Evolutionary conservation across 371 early-diverging fungal genomes (phyloP).

Genomic region (Zopfochytrium polystomum): DNA sequence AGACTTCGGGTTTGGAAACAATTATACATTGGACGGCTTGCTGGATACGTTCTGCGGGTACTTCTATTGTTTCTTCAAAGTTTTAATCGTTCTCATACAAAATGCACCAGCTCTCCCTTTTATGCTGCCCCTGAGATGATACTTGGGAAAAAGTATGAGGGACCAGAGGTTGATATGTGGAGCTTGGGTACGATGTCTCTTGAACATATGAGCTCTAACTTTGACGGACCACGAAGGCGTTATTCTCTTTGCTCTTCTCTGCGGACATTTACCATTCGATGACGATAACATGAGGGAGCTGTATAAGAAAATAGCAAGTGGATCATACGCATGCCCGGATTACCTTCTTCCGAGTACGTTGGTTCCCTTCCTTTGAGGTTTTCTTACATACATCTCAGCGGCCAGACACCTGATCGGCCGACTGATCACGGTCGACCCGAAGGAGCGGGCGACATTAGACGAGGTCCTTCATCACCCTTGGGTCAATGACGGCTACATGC

Average conservation of each 20-base stretch:
- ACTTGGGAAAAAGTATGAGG: constrained; percentile 61
- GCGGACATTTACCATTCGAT: constrained; percentile 85
- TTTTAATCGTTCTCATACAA: background rate
- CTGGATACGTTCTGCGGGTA: constrained; percentile 72
- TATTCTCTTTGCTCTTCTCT: constrained; percentile 79
- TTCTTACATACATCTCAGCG: too few relatives aligned
- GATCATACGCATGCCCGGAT: constrained; percentile 48
- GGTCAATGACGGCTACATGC: constrained; percentile 51
- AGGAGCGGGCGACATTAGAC: constrained; percentile 48
- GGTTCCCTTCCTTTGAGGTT: too few relatives aligned
- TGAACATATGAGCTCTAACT: constrained; percentile 50
- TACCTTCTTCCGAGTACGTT: constrained; percentile 48
- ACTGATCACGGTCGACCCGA: constrained; percentile 53
- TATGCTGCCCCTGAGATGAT: constrained; percentile 77
- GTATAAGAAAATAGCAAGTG: constrained; percentile 61
- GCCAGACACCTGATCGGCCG: constrained; percentile 50
- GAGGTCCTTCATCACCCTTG: constrained; percentile 54
- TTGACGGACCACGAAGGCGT: constrained; percentile 59
- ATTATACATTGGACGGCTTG: constrained; percentile 55
- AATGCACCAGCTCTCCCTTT: constrained; percentile 54
- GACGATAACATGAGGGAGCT: constrained; percentile 62
- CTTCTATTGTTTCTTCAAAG: background rate
- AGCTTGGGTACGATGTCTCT: constrained; percentile 82
- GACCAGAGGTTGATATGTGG: constrained; percentile 80
- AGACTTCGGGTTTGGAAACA: constrained; percentile 73